Evolutionary conservation across 2,329 filamentous ascomycete species (phyloP), one percentile per base, ranked within the genome.

Genomic region (Neonectria sp.): DNA sequence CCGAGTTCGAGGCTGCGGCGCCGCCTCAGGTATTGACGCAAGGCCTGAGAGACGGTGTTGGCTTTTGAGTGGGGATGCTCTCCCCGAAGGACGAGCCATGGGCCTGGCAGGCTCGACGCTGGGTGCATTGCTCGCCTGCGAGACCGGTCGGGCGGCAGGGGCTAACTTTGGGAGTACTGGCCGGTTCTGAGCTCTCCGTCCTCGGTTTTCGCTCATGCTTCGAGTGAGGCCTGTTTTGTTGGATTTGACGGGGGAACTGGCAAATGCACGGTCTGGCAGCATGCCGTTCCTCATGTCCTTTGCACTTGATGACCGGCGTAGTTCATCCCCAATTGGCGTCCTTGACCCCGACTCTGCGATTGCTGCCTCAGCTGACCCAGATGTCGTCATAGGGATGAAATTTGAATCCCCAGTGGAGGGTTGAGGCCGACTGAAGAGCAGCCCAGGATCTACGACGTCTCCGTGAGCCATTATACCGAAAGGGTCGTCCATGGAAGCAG

Each of bases 391-490:
- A 12, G 72, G 66, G 45, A 77, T 73, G 49, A 80, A 83, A 53
- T 76, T 76, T 27, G 81, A 67, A 46, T 86, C 82, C 79, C 87
- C 82, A 60, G 78, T 75, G 4, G 86, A 84, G 24, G 86, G 86
- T 13, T 82, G 82, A 27, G 87, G 85, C 12, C 84, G 83, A 68
- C 85, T 87, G 74, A 89, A 88, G 8, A 91, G 79, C 17, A 91
- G 80, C 8, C 87, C 89, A 2, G 89, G 89, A 71, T 91, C 83
- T 6, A 91, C 88, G n/a, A 83, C 86, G 8, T 82, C 82, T 31
- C 78, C 81, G 6, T 84, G 80, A 53, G 79, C 83, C 43, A 84
- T 79, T 31, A 86, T 81, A 27, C 83, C 80, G 71, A 90, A 90
- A 0, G 86, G 82, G 66, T 89, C 84, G 9, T 88, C 86, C 56